phyloP scores from a whole-genome alignment of 768 basidiomycete species.

The Pisolithus microcarpus region DNA sequence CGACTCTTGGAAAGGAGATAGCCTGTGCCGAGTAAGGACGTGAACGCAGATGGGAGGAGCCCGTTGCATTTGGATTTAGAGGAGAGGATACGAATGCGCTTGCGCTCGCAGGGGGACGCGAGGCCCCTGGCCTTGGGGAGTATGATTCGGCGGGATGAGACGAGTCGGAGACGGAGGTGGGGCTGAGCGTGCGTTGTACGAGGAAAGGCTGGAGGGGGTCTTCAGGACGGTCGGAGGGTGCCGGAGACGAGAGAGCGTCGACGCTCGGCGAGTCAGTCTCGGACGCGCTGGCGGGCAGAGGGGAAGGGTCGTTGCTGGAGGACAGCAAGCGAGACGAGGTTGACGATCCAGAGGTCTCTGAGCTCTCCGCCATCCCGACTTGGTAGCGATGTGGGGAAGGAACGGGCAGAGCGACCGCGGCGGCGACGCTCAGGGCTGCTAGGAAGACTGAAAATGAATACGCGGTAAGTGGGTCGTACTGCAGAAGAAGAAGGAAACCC shows the following conservation, averaged over 20 bases:
- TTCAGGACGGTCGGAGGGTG: neutral
- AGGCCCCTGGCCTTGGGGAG: slow-evolving; percentile 13
- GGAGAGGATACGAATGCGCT: slow-evolving; percentile 39
- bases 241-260: neutral
- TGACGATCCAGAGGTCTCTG: neutral
- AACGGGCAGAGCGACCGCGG: neutral
- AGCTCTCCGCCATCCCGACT: neutral
- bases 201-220: neutral
- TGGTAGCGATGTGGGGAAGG: neutral
- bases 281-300: neutral
- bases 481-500: too few relatives aligned
- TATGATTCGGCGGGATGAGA: slow-evolving; percentile 20
- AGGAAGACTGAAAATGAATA: too few relatives aligned
- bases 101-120: slow-evolving; percentile 22
- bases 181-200: slow-evolving; percentile 14
- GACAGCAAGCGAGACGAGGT: neutral
- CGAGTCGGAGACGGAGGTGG: slow-evolving; percentile 20
- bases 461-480: too few relatives aligned
- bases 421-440: too few relatives aligned
- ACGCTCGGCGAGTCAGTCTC: neutral
- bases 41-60: slow-evolving; percentile 23
- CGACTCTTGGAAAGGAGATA: slow-evolving; percentile 36
- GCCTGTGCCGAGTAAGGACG: slow-evolving; percentile 35
- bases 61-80: slow-evolving; percentile 7
- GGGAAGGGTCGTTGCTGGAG: neutral